Evolutionary conservation across 2,329 filamentous ascomycete genomes (phyloP).

Genomic region (Cryoendolithus antarcticus): DNA sequence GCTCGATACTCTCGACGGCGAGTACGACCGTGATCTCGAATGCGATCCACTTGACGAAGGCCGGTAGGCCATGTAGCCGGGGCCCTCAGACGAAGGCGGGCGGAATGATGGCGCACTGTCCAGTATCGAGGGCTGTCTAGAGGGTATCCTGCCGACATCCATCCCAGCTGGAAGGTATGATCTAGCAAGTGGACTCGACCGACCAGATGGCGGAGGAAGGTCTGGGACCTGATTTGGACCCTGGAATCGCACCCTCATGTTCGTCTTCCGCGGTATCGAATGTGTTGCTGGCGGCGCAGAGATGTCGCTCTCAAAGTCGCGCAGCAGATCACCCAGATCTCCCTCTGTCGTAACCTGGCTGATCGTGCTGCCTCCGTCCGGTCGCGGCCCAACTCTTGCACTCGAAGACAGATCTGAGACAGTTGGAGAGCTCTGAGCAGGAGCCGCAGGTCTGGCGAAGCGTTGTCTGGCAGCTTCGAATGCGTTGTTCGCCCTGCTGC

Average conservation of each 20-base stretch:
- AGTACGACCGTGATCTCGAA: slow-evolving; percentile 41
- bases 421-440: slow-evolving; percentile 6
- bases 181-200: slow-evolving; percentile 31
- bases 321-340: slow-evolving; percentile 31
- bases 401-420: too few relatives aligned
- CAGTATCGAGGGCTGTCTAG: slow-evolving; percentile 38
- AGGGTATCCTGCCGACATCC: slow-evolving; percentile 18
- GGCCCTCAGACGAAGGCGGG: slow-evolving; percentile 44
- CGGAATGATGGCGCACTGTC: slow-evolving; percentile 37
- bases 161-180: slow-evolving; percentile 35
- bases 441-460: slow-evolving; percentile 4
- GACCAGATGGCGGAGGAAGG: slow-evolving; percentile 24
- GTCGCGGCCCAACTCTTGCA: too few relatives aligned
- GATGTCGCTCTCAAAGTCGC: slow-evolving; percentile 26
- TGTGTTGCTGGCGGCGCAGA: slow-evolving; percentile 4
- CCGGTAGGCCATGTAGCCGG: slow-evolving; percentile 52
- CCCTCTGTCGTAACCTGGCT: too few relatives aligned
- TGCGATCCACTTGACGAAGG: slow-evolving; percentile 41
- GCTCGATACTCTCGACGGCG: slow-evolving; percentile 39
- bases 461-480: slow-evolving; percentile 6
- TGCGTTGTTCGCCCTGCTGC: slow-evolving; percentile 6
- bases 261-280: slow-evolving; percentile 13
- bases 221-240: slow-evolving; percentile 15
- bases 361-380: too few relatives aligned
- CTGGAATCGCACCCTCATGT: slow-evolving; percentile 22